Conservation (phyloP, 1,139 yeast species). For the Yamadazyma mexicana region DNA sequence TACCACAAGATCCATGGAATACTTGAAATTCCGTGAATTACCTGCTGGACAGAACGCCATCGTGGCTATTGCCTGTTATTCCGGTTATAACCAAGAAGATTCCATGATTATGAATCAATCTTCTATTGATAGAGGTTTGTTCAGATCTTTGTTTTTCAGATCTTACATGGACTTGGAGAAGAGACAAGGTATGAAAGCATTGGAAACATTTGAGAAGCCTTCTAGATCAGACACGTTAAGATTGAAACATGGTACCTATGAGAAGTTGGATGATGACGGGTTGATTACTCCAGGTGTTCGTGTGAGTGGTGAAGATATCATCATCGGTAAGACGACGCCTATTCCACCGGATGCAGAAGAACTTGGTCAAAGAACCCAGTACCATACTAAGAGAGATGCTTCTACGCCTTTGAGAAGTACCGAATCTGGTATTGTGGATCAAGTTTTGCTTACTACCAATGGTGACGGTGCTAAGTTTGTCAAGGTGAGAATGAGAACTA, state of each 20-base stretch:
- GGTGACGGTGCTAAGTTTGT: conserved; percentile 98
- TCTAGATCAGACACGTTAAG: conserved; percentile 91
- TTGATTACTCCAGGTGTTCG: conserved; percentile 97
- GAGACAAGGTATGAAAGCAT: conserved; percentile 96
- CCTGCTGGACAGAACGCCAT: conserved; percentile 99
- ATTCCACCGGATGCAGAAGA: conserved; percentile 98
- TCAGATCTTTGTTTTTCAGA: conserved; percentile 92
- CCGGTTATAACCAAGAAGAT: conserved; percentile 99
- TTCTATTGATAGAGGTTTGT: conserved; percentile 93
- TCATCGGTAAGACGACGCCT: conserved; percentile 97
- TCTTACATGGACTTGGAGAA: conserved; percentile 99
- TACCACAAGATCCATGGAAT: conserved; percentile 98
- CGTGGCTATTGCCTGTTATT: conserved; percentile 96
- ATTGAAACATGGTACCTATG: conserved; percentile 97
- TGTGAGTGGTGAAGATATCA: conserved; percentile 97
- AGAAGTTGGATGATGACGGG: conserved; percentile 97
- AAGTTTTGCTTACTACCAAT: conserved; percentile 92
- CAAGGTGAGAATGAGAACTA: conserved; percentile 97
- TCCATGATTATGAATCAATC: conserved; percentile 99
- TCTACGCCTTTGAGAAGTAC: conserved; percentile 96
- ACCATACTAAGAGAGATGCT: conserved; percentile 97
- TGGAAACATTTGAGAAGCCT: conserved; percentile 95
- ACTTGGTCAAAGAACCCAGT: conserved; percentile 96
- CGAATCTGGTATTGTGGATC: conserved; percentile 98
- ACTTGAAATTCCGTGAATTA: conserved; percentile 91